Conservation (phyloP, 306 rosid species). For the Gleditsia sinensis region DNA sequence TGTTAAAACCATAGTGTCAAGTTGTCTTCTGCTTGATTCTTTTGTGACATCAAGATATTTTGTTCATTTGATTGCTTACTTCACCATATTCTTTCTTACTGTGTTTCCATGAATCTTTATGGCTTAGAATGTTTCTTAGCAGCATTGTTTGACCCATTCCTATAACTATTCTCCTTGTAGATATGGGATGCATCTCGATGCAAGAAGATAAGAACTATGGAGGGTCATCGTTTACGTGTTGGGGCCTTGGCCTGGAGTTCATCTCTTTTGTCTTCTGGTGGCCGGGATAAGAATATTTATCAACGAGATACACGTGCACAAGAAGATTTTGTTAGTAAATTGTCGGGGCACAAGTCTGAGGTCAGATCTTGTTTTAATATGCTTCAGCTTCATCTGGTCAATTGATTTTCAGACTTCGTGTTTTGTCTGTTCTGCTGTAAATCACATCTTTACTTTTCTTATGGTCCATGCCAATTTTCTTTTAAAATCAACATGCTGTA, state of each 20-base stretch:
- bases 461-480: background rate
- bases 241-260: slow-evolving; percentile 94
- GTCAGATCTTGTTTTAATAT: slow-evolving; percentile 38
- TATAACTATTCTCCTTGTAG: slow-evolving; percentile 43
- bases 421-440: background rate
- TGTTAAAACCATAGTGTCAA: background rate
- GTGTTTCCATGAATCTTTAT: background rate
- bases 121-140: slow-evolving; percentile 4
- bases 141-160: slow-evolving; percentile 26
- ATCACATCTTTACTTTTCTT: background rate
- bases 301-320: slow-evolving; percentile 85
- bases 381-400: slow-evolving; percentile 27
- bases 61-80: slow-evolving; percentile 23
- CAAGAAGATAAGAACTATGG: slow-evolving; percentile 74
- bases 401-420: background rate
- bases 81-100: slow-evolving; percentile 5
- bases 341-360: slow-evolving; percentile 94
- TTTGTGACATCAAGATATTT: background rate
- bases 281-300: slow-evolving; percentile 85
- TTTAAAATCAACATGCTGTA: background rate
- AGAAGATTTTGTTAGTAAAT: slow-evolving; percentile 81
- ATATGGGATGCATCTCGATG: slow-evolving; percentile 92
- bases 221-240: slow-evolving; percentile 71
- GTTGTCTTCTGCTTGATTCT: slow-evolving; percentile 25
- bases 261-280: slow-evolving; percentile 80